These are phyloP conservation scores for Phalaenopsis aphrodite DNA, from an alignment of 106 monocot genomes.

Conservation along the genomic window DNA sequence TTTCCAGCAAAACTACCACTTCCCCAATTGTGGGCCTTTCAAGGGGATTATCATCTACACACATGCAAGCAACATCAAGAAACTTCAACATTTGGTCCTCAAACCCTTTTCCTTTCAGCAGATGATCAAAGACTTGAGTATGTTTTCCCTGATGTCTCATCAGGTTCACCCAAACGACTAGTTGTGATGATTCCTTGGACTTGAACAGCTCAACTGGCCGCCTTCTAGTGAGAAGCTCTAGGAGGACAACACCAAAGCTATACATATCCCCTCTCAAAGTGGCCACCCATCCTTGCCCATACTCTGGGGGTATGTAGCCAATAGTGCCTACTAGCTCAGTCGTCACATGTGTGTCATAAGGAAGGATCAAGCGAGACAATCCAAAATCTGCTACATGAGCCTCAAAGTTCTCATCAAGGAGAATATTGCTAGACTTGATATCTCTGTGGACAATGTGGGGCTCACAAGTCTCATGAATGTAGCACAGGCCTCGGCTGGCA, in stretches of 20 bases:
- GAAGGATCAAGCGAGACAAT: slow-evolving; percentile 76
- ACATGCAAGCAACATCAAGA: slow-evolving; percentile 52
- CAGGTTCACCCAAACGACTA: slow-evolving; percentile 82
- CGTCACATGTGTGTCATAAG: slow-evolving; percentile 84
- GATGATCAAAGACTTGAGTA: slow-evolving; percentile 61
- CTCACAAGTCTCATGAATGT: slow-evolving; percentile 83
- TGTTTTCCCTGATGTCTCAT: slow-evolving; percentile 38
- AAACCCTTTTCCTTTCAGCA: slow-evolving; percentile 16
- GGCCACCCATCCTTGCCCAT: slow-evolving; percentile 68
- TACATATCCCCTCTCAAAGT: slow-evolving; percentile 83
- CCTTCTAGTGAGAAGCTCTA: slow-evolving; percentile 74
- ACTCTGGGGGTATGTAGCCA: slow-evolving; percentile 93
- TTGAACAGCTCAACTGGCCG: slow-evolving; percentile 76
- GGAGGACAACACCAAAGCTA: slow-evolving; percentile 86
- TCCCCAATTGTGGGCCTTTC: slow-evolving; percentile 85
- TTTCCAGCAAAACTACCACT: slow-evolving; percentile 32
- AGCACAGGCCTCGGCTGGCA: slow-evolving; percentile 62
- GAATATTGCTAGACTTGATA: slow-evolving; percentile 96
- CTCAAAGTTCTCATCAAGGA: slow-evolving; percentile 64
- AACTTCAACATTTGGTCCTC: slow-evolving; percentile 69
- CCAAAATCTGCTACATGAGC: slow-evolving; percentile 87
- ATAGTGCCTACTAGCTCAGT: slow-evolving; percentile 83
- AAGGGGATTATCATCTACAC: slow-evolving; percentile 75
- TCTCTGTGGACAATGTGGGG: slow-evolving; percentile 93
- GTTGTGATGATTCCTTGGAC: slow-evolving; percentile 52